A percentile compares a stretch with the other conserved stretches of the same genome.
phyloP scores from a whole-genome alignment of 2,329 filamentous ascomycete species.

The Fusarium chaquense region DNA sequence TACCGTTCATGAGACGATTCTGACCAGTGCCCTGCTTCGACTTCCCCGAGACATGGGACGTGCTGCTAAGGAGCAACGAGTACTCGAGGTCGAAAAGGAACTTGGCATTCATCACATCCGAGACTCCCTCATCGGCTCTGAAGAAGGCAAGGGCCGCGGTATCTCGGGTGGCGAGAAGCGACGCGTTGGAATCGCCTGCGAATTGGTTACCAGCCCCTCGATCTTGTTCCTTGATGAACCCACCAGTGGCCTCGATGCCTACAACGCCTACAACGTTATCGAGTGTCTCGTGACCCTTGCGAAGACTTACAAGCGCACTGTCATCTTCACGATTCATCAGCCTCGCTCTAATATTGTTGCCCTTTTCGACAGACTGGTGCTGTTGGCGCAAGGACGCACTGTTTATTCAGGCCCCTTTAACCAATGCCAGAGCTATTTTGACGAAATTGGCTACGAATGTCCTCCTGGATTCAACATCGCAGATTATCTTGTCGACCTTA shows the following conservation, averaged over 20 bases:
- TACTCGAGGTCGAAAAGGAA: conserved; percentile 93
- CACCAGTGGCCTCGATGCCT: conserved; percentile 94
- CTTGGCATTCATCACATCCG: conserved; percentile 95
- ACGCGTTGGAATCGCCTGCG: conserved; percentile 95
- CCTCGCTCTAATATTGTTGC: conserved; percentile 98
- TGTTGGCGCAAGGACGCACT: conserved; percentile 87
- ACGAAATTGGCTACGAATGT: conserved; percentile 90
- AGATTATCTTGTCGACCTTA: conserved; percentile 96
- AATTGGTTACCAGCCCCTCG: conserved; percentile 95
- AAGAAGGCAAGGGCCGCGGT: conserved; percentile 92
- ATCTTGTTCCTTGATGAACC: conserved; percentile 98
- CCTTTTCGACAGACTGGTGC: conserved; percentile 91
- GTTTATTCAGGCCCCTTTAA: conserved; percentile 94
- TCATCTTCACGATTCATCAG: conserved; percentile 98
- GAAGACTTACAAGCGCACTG: conserved; percentile 95
- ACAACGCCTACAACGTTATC: conserved; percentile 97
- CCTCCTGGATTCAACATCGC: conserved; percentile 98
- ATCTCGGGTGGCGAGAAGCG: conserved; percentile 98
- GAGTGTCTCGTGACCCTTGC: conserved; percentile 95
- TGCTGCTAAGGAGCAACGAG: conserved; percentile 88
- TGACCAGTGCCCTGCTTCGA: conserved; percentile 91
- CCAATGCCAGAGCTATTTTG: conserved; percentile 92
- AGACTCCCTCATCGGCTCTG: conserved; percentile 94
- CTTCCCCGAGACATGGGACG: conserved; percentile 93
- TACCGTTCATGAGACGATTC: conserved; percentile 97